phyloP scores from a whole-genome alignment of 2,329 filamentous ascomycete species.

The Myrmaecium sp. region DNA sequence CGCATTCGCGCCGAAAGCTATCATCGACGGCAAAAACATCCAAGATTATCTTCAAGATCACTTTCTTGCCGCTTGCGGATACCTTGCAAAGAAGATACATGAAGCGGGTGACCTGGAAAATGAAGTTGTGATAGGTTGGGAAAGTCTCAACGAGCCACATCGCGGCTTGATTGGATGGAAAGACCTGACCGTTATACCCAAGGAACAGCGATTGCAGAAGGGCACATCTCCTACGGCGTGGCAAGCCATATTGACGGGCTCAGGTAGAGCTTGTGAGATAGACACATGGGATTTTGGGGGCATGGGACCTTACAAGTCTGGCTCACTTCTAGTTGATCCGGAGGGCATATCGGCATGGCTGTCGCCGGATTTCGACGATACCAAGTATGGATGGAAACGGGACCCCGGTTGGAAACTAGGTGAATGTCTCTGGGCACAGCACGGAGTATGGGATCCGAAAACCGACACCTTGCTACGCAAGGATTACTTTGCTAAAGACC shows the following conservation, averaged over 20 bases:
- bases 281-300: constrained; percentile 88
- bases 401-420: constrained; percentile 80
- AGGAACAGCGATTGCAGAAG: constrained; percentile 80
- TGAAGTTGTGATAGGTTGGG: constrained; percentile 83
- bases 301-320: constrained; percentile 81
- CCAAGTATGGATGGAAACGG: constrained; percentile 75
- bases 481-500: constrained; percentile 74
- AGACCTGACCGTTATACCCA: constrained; percentile 66
- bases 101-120: constrained; percentile 81
- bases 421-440: constrained; percentile 93
- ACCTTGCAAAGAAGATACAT: constrained; percentile 69
- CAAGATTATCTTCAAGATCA: constrained; percentile 88
- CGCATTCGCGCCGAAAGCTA: constrained; percentile 89
- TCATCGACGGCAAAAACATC: constrained; percentile 88
- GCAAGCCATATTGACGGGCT: constrained; percentile 85
- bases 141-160: constrained; percentile 91
- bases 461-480: constrained; percentile 64
- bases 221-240: constrained; percentile 86
- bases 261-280: constrained; percentile 76
- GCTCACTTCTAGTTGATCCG: constrained; percentile 68
- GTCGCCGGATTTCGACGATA: constrained; percentile 66
- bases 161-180: constrained; percentile 69
- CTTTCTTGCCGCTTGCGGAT: constrained; percentile 61
- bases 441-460: constrained; percentile 80
- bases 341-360: constrained; percentile 77